Conservation (phyloP, 768 basidiomycete species). For the Agaricus subrufescens region DNA sequence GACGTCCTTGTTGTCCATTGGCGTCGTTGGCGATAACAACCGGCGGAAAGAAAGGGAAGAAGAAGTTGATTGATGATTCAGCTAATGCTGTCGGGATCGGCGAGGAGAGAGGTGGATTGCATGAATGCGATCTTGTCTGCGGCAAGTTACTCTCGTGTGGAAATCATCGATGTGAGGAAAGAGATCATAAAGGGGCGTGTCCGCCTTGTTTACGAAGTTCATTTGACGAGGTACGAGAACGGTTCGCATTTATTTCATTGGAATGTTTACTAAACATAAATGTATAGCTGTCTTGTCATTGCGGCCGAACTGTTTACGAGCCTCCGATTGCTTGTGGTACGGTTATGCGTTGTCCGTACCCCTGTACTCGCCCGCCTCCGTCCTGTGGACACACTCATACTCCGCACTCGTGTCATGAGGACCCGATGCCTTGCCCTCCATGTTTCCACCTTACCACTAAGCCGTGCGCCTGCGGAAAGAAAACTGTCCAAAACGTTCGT, state of each 20-base stretch:
- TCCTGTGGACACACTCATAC: conserved; percentile 80
- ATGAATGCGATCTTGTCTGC: conserved; percentile 82
- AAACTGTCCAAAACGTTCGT: conserved; percentile 66
- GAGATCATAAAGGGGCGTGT: conserved; percentile 83
- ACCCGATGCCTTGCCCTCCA: conserved; percentile 67
- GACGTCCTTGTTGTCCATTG: conserved; percentile 84
- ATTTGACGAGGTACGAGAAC: conserved; percentile 76
- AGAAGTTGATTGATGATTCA: conserved; percentile 29
- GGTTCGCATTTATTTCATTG: neutral
- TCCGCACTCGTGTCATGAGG: conserved; percentile 81
- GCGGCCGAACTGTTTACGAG: conserved; percentile 81
- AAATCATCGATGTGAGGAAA: conserved; percentile 70
- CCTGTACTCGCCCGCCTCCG: conserved; percentile 65
- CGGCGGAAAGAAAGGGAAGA: conserved; percentile 55
- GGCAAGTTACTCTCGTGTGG: conserved; percentile 71
- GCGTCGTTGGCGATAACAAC: conserved; percentile 48
- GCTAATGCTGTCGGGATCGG: conserved; percentile 29
- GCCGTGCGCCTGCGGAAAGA: conserved; percentile 87
- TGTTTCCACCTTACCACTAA: conserved; percentile 81
- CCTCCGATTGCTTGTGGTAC: conserved; percentile 91
- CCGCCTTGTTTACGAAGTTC: conserved; percentile 80
- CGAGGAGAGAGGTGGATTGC: conserved; percentile 63
- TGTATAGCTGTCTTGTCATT: conserved; percentile 67
- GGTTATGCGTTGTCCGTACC: conserved; percentile 69
- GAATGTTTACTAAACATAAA: neutral